These are phyloP conservation scores for Hydnomerulius pinastri DNA, from an alignment of 768 basidiomycete species.

Conservation along the genomic window DNA sequence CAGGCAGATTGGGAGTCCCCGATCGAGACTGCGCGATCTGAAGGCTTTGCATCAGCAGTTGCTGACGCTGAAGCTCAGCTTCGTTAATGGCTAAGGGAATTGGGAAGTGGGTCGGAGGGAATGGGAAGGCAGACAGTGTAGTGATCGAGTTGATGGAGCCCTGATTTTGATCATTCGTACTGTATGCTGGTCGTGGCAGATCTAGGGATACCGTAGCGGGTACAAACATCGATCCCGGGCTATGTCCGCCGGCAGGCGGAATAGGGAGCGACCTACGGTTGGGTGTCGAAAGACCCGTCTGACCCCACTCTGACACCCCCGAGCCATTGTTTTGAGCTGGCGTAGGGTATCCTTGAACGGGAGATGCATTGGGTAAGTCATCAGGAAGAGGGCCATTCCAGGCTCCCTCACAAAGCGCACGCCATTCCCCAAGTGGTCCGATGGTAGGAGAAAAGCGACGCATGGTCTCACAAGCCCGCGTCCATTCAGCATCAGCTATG, in stretches of 20 bases:
- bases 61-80: constrained; percentile 27
- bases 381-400: constrained; percentile 53
- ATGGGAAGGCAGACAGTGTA: constrained; percentile 72
- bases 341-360: background rate
- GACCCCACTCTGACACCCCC: constrained; percentile 33
- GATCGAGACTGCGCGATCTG: constrained; percentile 16
- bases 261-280: constrained; percentile 22
- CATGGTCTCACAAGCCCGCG: constrained; percentile 69
- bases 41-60: constrained; percentile 23
- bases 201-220: constrained; percentile 12
- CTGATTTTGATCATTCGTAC: constrained; percentile 18
- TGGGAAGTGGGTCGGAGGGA: constrained; percentile 73
- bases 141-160: constrained; percentile 51
- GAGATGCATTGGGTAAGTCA: constrained; percentile 26
- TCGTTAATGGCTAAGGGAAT: constrained; percentile 46
- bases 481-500: constrained; percentile 81
- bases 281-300: constrained; percentile 20
- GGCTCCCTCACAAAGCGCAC: constrained; percentile 72
- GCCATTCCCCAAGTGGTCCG: constrained; percentile 73
- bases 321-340: background rate
- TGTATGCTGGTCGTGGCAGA: constrained; percentile 28
- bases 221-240: constrained; percentile 11
- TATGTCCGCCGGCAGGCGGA: constrained; percentile 15
- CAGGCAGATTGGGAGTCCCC: constrained; percentile 15
- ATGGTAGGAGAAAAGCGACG: constrained; percentile 66